Percentiles rank a stretch among this genome's conserved stretches.
phyloP scores from a whole-genome alignment of 345 rosid species.

The Arabis alpina region DNA sequence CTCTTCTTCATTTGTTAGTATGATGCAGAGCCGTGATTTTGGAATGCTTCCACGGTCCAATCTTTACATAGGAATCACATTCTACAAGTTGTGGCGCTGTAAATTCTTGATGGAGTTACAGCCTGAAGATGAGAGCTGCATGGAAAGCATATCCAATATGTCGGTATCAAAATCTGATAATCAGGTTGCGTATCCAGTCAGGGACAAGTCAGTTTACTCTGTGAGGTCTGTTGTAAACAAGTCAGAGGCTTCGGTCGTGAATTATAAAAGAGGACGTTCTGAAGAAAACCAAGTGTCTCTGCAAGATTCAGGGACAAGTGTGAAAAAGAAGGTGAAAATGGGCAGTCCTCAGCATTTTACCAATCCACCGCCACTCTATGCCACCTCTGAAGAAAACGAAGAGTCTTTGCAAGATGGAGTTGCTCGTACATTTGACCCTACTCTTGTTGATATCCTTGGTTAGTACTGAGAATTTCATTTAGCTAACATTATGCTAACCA shows the following conservation, averaged over 20 bases:
- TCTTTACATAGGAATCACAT: conserved; percentile 65
- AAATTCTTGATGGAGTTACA: conserved; percentile 51
- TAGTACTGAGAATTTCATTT: conserved; percentile 44
- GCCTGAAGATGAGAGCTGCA: conserved; percentile 40
- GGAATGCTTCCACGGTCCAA: conserved; percentile 57
- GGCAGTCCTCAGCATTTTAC: conserved; percentile 30
- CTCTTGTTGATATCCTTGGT: conserved; percentile 56
- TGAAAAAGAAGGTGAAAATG: conserved; percentile 39
- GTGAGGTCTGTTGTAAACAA: conserved; percentile 40
- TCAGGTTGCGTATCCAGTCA: conserved; percentile 40
- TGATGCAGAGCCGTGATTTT: conserved; percentile 55
- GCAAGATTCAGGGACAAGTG: background rate
- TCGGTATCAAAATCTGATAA: conserved; percentile 41
- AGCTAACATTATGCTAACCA: background rate
- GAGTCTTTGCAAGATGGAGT: conserved; percentile 40
- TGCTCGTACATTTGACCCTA: conserved; percentile 39
- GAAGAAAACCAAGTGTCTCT: too few relatives aligned
- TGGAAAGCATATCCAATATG: conserved; percentile 40
- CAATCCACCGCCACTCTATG: conserved; percentile 44
- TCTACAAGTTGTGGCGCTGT: conserved; percentile 63
- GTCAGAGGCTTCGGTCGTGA: conserved; percentile 72
- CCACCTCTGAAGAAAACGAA: conserved; percentile 59
- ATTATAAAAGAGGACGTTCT: conserved; percentile 37
- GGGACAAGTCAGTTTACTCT: conserved; percentile 40
- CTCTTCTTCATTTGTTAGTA: conserved; percentile 47